These are phyloP conservation scores for Pichia sp. DNA, from an alignment of 1,139 yeast genomes.

Conservation along the genomic window DNA sequence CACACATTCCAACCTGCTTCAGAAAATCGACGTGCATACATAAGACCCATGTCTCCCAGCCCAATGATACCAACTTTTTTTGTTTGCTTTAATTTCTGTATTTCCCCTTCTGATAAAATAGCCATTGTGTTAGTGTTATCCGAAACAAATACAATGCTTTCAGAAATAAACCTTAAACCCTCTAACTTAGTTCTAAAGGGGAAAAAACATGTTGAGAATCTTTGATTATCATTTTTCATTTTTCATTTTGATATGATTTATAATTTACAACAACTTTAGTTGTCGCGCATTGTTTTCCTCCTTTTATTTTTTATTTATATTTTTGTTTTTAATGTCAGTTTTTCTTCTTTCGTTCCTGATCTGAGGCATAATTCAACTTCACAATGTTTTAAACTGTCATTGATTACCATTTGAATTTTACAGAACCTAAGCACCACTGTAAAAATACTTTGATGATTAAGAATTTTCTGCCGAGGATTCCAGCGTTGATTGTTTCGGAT, in stretches of 20 bases:
- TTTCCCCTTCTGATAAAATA: constrained; percentile 12
- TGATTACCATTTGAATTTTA: background rate
- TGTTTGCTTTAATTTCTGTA: constrained; percentile 20
- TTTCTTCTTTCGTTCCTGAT: background rate
- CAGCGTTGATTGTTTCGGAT: constrained; percentile 8
- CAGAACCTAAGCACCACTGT: background rate
- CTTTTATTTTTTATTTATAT: background rate
- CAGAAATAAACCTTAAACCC: background rate
- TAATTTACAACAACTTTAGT: background rate
- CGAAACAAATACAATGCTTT: background rate
- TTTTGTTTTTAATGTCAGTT: background rate
- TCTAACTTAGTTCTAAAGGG: background rate
- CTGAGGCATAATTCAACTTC: background rate
- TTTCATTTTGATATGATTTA: no score
- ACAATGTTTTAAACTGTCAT: background rate
- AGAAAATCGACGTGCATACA: constrained; percentile 74
- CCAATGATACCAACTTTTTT: constrained; percentile 86
- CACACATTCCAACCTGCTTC: constrained; percentile 87
- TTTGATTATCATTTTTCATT: background rate
- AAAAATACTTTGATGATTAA: background rate
- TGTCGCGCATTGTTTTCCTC: background rate
- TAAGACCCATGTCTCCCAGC: constrained; percentile 91
- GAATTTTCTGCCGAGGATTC: constrained; percentile 3
- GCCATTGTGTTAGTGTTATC: constrained; percentile 7
- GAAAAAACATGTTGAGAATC: background rate